phyloP scores from a whole-genome alignment of 495 filamentous ascomycete genomes.

The Xylaria bambusicola region DNA sequence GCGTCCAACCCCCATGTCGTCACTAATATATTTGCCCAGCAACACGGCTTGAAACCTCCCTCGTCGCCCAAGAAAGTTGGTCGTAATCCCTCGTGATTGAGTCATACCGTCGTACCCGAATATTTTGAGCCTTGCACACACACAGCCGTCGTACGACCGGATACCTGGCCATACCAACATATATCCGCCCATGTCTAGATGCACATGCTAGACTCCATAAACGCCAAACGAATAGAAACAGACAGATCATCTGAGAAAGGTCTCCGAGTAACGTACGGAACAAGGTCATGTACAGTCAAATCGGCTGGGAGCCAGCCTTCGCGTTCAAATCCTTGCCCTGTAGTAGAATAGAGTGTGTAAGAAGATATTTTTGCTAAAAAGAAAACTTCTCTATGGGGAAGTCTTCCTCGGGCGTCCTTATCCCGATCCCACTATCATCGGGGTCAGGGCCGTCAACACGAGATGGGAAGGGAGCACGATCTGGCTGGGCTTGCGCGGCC shows the following conservation, averaged over 20 bases:
- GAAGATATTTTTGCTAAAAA: conserved; percentile 29
- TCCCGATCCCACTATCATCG: conserved; percentile 73
- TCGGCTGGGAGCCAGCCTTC: no score
- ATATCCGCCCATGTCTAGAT: conserved; percentile 1
- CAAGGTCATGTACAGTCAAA: not conserved
- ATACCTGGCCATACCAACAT: conserved; percentile 1
- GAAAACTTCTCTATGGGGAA: conserved; percentile 56
- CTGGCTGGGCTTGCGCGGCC: conserved; percentile 45
- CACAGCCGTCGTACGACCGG: not conserved
- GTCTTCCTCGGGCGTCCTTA: conserved; percentile 62
- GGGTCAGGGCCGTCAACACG: conserved; percentile 30
- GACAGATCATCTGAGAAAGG: not conserved
- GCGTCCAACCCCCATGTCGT: not conserved
- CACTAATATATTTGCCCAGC: conserved; percentile 5
- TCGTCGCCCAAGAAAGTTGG: conserved; percentile 3
- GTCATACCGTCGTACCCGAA: conserved; percentile 31
- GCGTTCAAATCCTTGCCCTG: conserved; percentile 5
- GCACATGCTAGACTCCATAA: conserved; percentile 5
- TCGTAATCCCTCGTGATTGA: conserved; percentile 25
- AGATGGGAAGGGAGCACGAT: conserved; percentile 45
- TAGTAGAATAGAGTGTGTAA: conserved; percentile 16
- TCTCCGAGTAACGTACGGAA: not conserved
- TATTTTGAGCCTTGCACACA: conserved; percentile 14
- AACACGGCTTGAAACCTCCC: conserved; percentile 1
- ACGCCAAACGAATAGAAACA: conserved; percentile 11